These are phyloP conservation scores for Coemansia sp. DNA, from an alignment of 192 early-diverging fungal species.

Conservation along the genomic window DNA sequence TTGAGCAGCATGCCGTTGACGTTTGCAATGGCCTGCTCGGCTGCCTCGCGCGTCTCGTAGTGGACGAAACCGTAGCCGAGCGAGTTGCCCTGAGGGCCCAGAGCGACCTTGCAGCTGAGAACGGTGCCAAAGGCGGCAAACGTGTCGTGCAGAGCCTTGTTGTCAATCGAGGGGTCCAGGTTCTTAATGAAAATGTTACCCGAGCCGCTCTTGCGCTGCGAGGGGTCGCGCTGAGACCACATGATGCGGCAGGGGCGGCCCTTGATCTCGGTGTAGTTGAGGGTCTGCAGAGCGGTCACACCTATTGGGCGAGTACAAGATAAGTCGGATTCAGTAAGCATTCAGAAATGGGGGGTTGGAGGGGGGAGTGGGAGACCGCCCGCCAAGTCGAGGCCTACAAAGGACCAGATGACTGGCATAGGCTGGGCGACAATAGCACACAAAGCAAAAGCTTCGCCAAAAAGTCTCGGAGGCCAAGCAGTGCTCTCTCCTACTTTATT, in stretches of 20 bases:
- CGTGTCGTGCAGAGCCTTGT: slow-evolving; percentile 99
- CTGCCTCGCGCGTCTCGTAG: slow-evolving; percentile 94
- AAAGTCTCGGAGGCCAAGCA: background rate
- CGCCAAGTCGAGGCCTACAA: background rate
- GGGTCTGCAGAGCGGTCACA: slow-evolving; percentile 87
- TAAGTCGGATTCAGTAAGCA: background rate
- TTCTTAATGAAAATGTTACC: slow-evolving; percentile 99
- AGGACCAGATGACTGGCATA: background rate
- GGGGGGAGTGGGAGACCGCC: too few species aligned
- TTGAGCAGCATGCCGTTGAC: slow-evolving; percentile 99
- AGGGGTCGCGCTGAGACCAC: slow-evolving; percentile 99
- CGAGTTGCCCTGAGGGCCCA: slow-evolving; percentile 73
- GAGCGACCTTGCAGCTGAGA: slow-evolving; percentile 96
- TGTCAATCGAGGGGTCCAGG: slow-evolving; percentile 95
- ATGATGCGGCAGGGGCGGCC: slow-evolving; percentile 97
- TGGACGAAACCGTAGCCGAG: slow-evolving; percentile 99
- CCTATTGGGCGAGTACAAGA: slow-evolving; percentile 27
- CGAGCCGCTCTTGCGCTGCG: slow-evolving; percentile 84
- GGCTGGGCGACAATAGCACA: background rate
- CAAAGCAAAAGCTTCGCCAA: background rate
- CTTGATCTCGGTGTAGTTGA: slow-evolving; percentile 98
- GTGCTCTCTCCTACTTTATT: background rate
- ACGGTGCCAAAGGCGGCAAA: slow-evolving; percentile 98
- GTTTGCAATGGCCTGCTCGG: slow-evolving; percentile 93
- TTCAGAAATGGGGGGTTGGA: background rate